A percentile compares a stretch with the other conserved stretches of the same genome.
These are phyloP conservation scores for Salicornia ramosissima DNA, from an alignment of 148 eudicot genomes.

Conservation along the genomic window DNA sequence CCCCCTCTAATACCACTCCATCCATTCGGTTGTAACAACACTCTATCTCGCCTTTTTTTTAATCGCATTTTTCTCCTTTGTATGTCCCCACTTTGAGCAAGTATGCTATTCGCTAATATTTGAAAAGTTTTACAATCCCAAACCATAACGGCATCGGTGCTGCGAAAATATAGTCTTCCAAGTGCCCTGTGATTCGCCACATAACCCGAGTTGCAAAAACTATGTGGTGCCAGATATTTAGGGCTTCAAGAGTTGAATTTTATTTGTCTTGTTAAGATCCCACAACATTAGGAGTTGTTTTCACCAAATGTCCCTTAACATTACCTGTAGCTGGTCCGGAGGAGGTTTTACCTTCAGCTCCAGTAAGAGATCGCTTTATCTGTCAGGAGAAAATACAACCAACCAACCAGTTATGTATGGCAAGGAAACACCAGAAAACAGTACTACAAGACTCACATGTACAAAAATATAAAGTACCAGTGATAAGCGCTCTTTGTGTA, in stretches of 20 bases:
- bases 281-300: conserved; percentile 41
- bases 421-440: neutral
- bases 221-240: neutral
- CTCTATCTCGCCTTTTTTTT: neutral
- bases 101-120: neutral
- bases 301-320: conserved; percentile 48
- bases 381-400: conserved; percentile 22
- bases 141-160: conserved; percentile 1
- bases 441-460: conserved; percentile 4
- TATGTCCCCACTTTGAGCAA: neutral
- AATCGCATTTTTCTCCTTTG: neutral
- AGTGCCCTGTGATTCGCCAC: neutral
- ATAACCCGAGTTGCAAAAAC: neutral
- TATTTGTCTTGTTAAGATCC: conserved; percentile 31
- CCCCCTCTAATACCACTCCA: too few species aligned
- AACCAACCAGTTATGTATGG: neutral
- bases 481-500: conserved; percentile 70
- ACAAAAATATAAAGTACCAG: conserved; percentile 37
- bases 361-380: conserved; percentile 55
- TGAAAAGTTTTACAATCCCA: neutral
- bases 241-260: neutral
- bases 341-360: conserved; percentile 46
- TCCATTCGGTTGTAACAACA: neutral
- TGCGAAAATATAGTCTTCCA: neutral
- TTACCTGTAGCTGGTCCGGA: conserved; percentile 48